Evolutionary conservation across 495 filamentous ascomycete genomes (phyloP).

Genomic region (Aspergillus sclerotioniger): DNA sequence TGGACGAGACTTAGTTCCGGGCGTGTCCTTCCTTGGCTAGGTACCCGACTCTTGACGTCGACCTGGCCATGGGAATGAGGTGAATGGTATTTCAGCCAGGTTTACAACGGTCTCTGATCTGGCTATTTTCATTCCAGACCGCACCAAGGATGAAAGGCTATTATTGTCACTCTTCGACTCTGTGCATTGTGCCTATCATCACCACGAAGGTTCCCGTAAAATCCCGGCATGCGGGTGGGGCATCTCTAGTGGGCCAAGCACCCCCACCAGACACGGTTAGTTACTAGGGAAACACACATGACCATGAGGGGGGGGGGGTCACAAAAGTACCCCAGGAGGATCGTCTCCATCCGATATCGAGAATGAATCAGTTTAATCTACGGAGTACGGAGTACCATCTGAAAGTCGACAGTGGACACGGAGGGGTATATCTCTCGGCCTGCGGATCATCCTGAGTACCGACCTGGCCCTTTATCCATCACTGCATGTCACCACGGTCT

Average conservation of each 20-base stretch:
- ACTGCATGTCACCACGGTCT: background rate
- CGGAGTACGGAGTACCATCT: background rate
- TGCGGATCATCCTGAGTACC: too few species aligned
- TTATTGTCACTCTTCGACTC: background rate
- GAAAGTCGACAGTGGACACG: too few species aligned
- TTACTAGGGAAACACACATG: slow-evolving; percentile 26
- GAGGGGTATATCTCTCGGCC: too few species aligned
- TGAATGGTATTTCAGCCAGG: too few species aligned
- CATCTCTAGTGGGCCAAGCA: background rate
- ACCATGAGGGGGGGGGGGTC: slow-evolving; percentile 3
- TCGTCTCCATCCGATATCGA: background rate
- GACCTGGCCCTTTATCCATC: background rate
- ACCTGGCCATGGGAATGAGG: background rate
- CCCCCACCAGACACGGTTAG: slow-evolving; percentile 10
- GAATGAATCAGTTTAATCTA: background rate
- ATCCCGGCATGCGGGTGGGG: slow-evolving; percentile 20
- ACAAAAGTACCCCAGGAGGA: slow-evolving; percentile 6
- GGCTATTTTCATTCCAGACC: background rate
- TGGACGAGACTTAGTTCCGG: background rate
- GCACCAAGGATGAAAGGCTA: background rate
- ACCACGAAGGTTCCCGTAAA: slow-evolving; percentile 13
- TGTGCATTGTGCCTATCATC: background rate
- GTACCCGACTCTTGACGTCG: background rate
- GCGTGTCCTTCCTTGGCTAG: background rate
- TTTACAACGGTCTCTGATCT: too few species aligned